phyloP scores from a whole-genome alignment of 306 rosid species.

The Citrullus mucosospermus region DNA sequence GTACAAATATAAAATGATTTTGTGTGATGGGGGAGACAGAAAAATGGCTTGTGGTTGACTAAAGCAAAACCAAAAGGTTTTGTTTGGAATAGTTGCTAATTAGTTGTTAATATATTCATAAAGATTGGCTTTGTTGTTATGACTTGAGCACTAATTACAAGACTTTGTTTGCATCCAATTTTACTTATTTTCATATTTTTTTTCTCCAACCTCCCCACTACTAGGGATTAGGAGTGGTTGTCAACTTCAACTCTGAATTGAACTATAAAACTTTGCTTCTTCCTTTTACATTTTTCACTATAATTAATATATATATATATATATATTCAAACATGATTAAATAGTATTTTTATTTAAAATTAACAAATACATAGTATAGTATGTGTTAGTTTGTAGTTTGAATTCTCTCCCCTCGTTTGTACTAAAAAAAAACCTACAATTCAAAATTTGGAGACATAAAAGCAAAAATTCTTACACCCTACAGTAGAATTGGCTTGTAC shows the following conservation, averaged over 20 bases:
- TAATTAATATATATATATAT: too few species aligned
- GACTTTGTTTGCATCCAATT: constrained; percentile 7
- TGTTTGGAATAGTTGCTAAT: not conserved
- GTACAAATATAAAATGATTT: not conserved
- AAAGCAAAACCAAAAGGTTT: not conserved
- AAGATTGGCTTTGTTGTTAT: constrained; percentile 3
- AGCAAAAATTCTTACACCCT: too few species aligned
- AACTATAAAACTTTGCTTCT: constrained; percentile 2
- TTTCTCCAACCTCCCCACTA: constrained; percentile 20
- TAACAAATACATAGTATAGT: too few species aligned
- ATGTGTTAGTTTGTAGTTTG: too few species aligned
- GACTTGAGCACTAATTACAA: constrained; percentile 5
- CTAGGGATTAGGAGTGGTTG: constrained; percentile 5
- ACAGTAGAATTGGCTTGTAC: too few species aligned
- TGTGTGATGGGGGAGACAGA: not conserved
- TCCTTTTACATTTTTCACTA: too few species aligned
- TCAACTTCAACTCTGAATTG: not conserved
- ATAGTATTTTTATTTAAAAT: too few species aligned
- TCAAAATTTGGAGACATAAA: too few species aligned
- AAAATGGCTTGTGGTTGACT: constrained; percentile 4
- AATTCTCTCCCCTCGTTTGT: too few species aligned
- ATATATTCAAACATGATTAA: too few species aligned
- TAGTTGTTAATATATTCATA: not conserved
- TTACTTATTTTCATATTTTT: not conserved
- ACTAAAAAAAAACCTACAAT: too few species aligned